A percentile compares a stretch with the other conserved stretches of the same genome.
These are phyloP conservation scores for Diaporthe longicolla DNA, from an alignment of 2,329 filamentous ascomycete species.

Conservation along the genomic window DNA sequence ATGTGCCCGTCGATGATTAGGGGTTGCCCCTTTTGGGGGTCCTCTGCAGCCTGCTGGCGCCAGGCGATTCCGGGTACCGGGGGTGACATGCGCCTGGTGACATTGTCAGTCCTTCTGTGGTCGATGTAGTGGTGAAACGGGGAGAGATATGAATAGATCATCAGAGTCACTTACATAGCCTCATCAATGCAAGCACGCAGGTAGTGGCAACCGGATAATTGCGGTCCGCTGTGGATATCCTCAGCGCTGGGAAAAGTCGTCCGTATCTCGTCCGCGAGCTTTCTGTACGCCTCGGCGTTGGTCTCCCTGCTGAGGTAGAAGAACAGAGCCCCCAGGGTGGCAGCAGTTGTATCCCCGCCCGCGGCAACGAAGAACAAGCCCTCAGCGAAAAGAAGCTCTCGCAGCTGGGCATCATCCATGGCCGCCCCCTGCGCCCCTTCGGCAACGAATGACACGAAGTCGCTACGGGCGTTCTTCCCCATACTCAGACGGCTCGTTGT, in stretches of 20 bases:
- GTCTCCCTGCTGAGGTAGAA: conserved; percentile 5
- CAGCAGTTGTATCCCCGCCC: conserved; percentile 12
- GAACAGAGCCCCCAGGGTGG: not conserved
- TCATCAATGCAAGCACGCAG: conserved; percentile 20
- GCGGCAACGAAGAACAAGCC: not conserved
- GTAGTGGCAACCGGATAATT: conserved; percentile 1
- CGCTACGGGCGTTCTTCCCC: not conserved
- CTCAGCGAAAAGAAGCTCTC: not conserved
- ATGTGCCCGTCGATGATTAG: conserved; percentile 22
- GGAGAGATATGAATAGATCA: not conserved
- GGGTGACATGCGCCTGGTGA: not conserved
- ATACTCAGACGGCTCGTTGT: not conserved
- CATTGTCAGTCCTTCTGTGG: not conserved
- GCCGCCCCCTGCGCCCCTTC: not conserved
- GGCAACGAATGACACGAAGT: not conserved
- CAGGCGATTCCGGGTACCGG: not conserved
- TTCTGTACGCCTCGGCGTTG: conserved; percentile 4
- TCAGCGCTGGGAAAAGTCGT: not conserved
- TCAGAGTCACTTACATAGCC: conserved; percentile 19
- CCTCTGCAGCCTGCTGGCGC: conserved; percentile 14
- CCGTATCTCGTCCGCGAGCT: conserved; percentile 8
- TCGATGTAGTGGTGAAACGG: no score
- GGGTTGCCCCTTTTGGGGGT: not conserved
- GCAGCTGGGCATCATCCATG: conserved; percentile 10
- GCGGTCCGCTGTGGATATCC: not conserved